Base-by-base conservation (phyloP, 805 yeast genomes). In the Saccharomyces mikatae region DNA sequence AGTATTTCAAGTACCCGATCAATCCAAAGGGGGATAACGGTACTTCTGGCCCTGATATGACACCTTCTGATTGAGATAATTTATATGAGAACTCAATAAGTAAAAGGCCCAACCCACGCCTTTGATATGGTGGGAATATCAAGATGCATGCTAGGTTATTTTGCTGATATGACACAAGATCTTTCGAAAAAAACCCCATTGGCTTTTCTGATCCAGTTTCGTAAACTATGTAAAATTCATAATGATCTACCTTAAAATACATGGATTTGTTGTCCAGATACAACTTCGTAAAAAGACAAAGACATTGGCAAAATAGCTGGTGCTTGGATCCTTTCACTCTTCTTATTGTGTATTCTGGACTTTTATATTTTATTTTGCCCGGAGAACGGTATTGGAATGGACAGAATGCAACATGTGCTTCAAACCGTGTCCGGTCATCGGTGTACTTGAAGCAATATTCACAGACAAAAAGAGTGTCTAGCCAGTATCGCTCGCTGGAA, bases 121-220 rank as follows among this genome's bases (percentile, higher is more conserved):
- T 76, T 67, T 92, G 98, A 67, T 82, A 94, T 2, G 97, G 97
- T 0, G 99, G 99, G 57, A 94, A 87, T 3, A 89, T 82, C 59
- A 94, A 76, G 11, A 94, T 87, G 65, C 98, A 94, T 0, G 97
- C 97, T 41, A 94, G 73, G 65, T 92, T 94, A 67, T 91, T 88
- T 51, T 81, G 78, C 52, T 87, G 92, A 69, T 79, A 77, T 0
- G 96, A 84, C 0, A 86, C 73, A 47, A 86, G 72, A 64, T 94
- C 99, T 61, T 88, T 87, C 13, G 97, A 90, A 64, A 89, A 94
- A 66, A 89, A 94, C 0, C 97, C 99, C 85, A 91, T 84, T 1
- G 92, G 91, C 52, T 72, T 67, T 60, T 71, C 58, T 56, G 74
- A 51, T 51, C 63, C 73, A 1, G 68, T 69, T 27, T 87, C 85